These are phyloP conservation scores for Scleroderma bovista DNA, from an alignment of 768 basidiomycete species.

Conservation along the genomic window DNA sequence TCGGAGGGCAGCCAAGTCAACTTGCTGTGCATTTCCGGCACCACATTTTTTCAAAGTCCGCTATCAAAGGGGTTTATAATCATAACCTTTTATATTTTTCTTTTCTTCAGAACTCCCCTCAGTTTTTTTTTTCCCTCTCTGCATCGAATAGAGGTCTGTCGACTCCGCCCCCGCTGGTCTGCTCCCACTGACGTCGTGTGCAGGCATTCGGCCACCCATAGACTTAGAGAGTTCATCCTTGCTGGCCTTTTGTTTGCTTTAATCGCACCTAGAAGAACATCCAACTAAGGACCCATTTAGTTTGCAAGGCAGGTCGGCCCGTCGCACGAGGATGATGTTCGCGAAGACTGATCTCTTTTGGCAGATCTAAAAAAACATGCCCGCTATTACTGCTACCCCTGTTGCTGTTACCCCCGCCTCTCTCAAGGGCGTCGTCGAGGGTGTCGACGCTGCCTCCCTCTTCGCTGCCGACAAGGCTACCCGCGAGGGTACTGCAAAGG, in stretches of 20 bases:
- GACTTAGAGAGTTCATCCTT: conserved; percentile 64
- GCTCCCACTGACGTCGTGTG: conserved; percentile 4
- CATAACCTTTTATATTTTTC: conserved; percentile 3
- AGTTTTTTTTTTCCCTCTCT: conserved; percentile 24
- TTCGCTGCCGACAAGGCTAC: conserved; percentile 82
- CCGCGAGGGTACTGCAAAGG: conserved; percentile 64
- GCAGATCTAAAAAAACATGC: conserved; percentile 62
- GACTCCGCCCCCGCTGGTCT: not conserved
- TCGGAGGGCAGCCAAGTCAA: too few relatives aligned
- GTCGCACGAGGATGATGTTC: not conserved
- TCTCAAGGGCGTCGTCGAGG: conserved; percentile 66
- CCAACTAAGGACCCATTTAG: not conserved
- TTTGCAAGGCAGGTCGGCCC: not conserved
- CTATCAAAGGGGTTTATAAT: conserved; percentile 12
- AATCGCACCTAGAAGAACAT: conserved; percentile 31
- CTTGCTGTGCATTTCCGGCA: not conserved
- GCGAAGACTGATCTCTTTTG: not conserved
- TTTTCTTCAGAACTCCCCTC: conserved; percentile 30
- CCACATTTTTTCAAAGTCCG: conserved; percentile 29
- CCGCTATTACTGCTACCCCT: conserved; percentile 67
- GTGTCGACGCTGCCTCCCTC: conserved; percentile 68
- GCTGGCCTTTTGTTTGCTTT: conserved; percentile 43
- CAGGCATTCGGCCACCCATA: conserved; percentile 39
- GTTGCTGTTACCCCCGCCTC: conserved; percentile 57
- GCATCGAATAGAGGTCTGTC: conserved; percentile 32